These are phyloP conservation scores for Penicillium odoratum DNA, from an alignment of 495 filamentous ascomycete genomes.

Conservation along the genomic window DNA sequence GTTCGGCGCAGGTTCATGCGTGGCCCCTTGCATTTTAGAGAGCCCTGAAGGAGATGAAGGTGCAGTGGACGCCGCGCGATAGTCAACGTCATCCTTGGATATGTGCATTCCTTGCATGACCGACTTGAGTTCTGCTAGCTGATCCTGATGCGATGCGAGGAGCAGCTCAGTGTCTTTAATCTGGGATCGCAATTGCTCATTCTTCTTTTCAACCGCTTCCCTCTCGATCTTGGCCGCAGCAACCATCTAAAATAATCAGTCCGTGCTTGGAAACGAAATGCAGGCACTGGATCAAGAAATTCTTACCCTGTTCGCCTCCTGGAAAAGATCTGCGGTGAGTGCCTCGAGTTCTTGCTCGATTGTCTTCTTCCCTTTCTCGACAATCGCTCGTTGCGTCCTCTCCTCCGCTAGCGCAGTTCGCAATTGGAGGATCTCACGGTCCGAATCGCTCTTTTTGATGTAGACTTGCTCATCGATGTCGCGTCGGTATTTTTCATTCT, in stretches of 20 bases:
- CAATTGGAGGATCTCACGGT: conserved; percentile 69
- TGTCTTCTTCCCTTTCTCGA: conserved; percentile 69
- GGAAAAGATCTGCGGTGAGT: conserved; percentile 85
- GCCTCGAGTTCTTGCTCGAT: conserved; percentile 85
- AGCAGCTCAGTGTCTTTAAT: conserved; percentile 83
- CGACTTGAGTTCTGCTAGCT: conserved; percentile 83
- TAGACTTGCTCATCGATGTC: conserved; percentile 71
- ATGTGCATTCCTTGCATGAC: conserved; percentile 87
- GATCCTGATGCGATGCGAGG: conserved; percentile 86
- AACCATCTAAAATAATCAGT: conserved; percentile 68
- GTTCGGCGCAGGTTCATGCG: conserved; percentile 24
- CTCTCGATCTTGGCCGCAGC: conserved; percentile 71
- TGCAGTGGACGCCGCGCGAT: conserved; percentile 59
- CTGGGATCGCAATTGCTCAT: conserved; percentile 75
- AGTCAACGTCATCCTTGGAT: conserved; percentile 66
- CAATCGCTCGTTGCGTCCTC: conserved; percentile 53
- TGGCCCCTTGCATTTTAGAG: conserved; percentile 19
- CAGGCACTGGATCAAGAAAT: neutral
- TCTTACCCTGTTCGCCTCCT: conserved; percentile 84
- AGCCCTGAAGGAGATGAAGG: conserved; percentile 64
- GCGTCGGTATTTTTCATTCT: conserved; percentile 67
- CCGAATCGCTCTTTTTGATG: conserved; percentile 65
- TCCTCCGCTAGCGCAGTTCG: conserved; percentile 66
- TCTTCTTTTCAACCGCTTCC: conserved; percentile 73
- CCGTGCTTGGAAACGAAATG: neutral